Evolutionary conservation across 2,329 filamentous ascomycete species (phyloP), one percentile per base, ranked within the genome.

Genomic region (Exophiala spinifera): DNA sequence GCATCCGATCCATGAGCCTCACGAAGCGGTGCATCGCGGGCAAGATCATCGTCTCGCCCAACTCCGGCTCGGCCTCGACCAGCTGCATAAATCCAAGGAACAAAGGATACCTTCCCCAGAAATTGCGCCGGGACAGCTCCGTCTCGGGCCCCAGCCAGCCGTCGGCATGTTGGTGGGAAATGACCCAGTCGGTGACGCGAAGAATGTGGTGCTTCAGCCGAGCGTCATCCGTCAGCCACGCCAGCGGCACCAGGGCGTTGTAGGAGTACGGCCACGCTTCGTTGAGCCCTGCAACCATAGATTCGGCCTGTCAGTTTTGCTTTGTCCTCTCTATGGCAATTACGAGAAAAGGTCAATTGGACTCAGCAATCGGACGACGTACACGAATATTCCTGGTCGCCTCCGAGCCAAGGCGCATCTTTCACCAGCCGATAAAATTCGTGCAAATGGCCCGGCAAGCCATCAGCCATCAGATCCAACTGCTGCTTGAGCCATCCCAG

Each of bases 231-330:
- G 79, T 65, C 0, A 66, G 67, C 56, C 78, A 83, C 1, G 81
- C 79, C 20, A 83, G 70, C 15, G 81, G 79, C 1, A 84, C 79
- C 1, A 82, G 69, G 3, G 75, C 77, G 60, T 84, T 83, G 62
- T 81, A 78, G 78, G 80, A 83, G 64, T 84, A 84, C 0, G 80
- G 78, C 21, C 76, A 73, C 1, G 74, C 77, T 67, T 84, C 81
- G 60, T 82, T 74, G 1, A 83, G 67, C 19, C 67, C 60, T 62
- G 43, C 20, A 36, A 25, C 7, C 23, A 25, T 25, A n/a, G 23
- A 25, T 25, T n/a, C n/a, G n/a, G n/a, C 23, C 23, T 13, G 19
- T 17, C n/a, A 4, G 13, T 13, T 19, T 17, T n/a, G 14, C 44
- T 20, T 45, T 43, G 21, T 37, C 19, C 7, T 15, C 19, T 25